A percentile compares a stretch with the other conserved stretches of the same genome.
Conservation (phyloP, 2,329 filamentous ascomycete species). For the Trichoderma guizhouense region DNA sequence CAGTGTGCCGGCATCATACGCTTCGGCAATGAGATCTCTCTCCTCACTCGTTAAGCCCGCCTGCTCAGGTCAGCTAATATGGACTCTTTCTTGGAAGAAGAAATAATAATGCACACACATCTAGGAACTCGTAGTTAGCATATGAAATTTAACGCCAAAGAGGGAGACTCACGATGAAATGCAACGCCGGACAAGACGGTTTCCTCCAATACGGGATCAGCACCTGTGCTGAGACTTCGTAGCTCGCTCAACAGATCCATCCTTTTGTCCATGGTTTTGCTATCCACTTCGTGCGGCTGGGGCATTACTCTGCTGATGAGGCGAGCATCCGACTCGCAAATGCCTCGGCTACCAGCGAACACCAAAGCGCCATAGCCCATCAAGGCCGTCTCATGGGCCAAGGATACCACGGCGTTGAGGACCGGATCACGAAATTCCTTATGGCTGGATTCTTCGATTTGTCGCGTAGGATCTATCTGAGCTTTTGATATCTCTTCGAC, state of each 20-base stretch:
- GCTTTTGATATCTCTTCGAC: conserved; percentile 33
- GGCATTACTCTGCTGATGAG: conserved; percentile 67
- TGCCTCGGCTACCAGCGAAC: conserved; percentile 67
- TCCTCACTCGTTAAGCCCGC: conserved; percentile 72
- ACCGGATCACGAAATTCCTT: conserved; percentile 63
- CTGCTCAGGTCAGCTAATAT: conserved; percentile 33
- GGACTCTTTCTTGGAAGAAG: too few species aligned
- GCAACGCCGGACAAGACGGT: conserved; percentile 66
- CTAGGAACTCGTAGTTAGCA: conserved; percentile 24
- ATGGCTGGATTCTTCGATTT: conserved; percentile 54
- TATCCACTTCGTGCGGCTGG: conserved; percentile 41
- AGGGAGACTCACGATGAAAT: conserved; percentile 62
- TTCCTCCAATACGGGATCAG: conserved; percentile 63
- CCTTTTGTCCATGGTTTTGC: conserved; percentile 53
- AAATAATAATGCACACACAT: conserved; percentile 31
- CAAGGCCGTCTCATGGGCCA: conserved; percentile 66
- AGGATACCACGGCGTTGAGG: conserved; percentile 66
- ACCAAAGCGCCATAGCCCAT: conserved; percentile 68
- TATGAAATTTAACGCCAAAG: background rate
- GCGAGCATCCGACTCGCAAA: conserved; percentile 65
- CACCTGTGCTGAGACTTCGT: conserved; percentile 60
- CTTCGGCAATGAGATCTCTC: conserved; percentile 65
- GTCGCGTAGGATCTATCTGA: conserved; percentile 41
- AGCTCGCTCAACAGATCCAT: conserved; percentile 64
- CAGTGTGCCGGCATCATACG: conserved; percentile 65